Conservation (phyloP, 2,329 filamentous ascomycete species). For the Aspergillus brasiliensis region DNA sequence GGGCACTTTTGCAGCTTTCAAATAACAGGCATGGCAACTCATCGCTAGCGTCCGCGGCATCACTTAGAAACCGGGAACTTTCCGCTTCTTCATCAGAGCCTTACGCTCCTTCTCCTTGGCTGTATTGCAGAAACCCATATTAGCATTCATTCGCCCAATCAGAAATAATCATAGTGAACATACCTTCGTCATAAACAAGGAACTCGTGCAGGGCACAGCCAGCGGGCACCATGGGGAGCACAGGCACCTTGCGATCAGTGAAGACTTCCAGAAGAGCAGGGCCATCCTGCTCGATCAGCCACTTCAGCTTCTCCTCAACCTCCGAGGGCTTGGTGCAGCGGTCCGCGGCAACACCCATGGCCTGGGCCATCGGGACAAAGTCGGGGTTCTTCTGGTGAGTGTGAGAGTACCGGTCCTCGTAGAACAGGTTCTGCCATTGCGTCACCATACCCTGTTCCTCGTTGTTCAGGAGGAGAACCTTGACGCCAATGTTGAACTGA, state of each 20-base stretch:
- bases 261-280: conserved; percentile 90
- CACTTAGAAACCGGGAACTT: conserved; percentile 27
- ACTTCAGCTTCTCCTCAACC: conserved; percentile 74
- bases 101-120: conserved; percentile 69
- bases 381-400: conserved; percentile 96
- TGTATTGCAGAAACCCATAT: conserved; percentile 34
- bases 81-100: conserved; percentile 67
- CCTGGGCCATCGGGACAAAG: conserved; percentile 88
- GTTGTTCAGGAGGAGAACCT: conserved; percentile 93
- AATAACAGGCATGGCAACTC: conserved; percentile 24
- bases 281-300: conserved; percentile 88
- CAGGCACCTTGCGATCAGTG: conserved; percentile 76
- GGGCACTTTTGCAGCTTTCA: conserved; percentile 25
- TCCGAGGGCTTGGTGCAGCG: conserved; percentile 74
- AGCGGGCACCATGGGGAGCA: conserved; percentile 95
- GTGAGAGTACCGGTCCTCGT: conserved; percentile 87
- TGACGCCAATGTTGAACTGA: conserved; percentile 95
- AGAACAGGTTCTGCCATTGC: conserved; percentile 97
- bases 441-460: conserved; percentile 99
- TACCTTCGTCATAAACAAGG: conserved; percentile 80
- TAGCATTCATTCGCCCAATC: conserved; percentile 8
- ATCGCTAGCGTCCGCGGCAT: conserved; percentile 22
- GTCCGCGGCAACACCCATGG: conserved; percentile 82
- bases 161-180: conserved; percentile 32
- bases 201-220: conserved; percentile 91